Evolutionary conservation across 2,329 filamentous ascomycete species (phyloP).

Genomic region (Nectriaceae sp.): DNA sequence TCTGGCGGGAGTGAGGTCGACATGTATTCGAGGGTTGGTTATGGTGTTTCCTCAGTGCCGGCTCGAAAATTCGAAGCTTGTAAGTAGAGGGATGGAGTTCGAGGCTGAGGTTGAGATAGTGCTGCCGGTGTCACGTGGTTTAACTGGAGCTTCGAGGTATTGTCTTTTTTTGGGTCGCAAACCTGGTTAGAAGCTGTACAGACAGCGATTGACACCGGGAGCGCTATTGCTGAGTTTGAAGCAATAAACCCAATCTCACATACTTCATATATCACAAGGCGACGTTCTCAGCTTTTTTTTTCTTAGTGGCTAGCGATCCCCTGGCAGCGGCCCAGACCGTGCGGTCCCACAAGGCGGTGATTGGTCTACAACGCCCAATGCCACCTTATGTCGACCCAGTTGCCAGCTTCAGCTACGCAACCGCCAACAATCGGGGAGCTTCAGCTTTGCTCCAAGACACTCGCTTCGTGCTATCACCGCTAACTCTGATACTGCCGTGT

Average conservation of each 20-base stretch:
- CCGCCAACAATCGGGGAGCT: background rate
- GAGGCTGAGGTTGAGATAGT: conserved; percentile 3
- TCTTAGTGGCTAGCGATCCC: conserved; percentile 23
- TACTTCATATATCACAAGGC: conserved; percentile 14
- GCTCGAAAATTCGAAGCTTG: background rate
- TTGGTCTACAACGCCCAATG: conserved; percentile 20
- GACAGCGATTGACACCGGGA: background rate
- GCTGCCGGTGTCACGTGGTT: conserved; percentile 8
- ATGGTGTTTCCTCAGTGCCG: background rate
- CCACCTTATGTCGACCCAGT: background rate
- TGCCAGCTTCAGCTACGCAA: background rate
- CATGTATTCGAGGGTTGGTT: conserved; percentile 20
- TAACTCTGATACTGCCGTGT: too few species aligned
- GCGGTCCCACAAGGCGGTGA: conserved; percentile 21
- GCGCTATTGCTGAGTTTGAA: conserved; percentile 1
- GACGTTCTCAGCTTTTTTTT: conserved; percentile 28
- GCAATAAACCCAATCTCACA: background rate
- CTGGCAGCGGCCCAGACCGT: conserved; percentile 26
- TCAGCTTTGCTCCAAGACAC: background rate
- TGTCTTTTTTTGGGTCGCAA: background rate
- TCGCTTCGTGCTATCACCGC: background rate
- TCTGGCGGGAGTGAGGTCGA: conserved; percentile 51
- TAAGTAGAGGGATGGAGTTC: background rate
- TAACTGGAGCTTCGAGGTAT: background rate
- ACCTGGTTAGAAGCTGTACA: too few species aligned